Percentiles rank a stretch among this genome's conserved stretches.
Conservation (phyloP, 2,329 filamentous ascomycete genomes). For the Verticillium zaregamsianum region DNA sequence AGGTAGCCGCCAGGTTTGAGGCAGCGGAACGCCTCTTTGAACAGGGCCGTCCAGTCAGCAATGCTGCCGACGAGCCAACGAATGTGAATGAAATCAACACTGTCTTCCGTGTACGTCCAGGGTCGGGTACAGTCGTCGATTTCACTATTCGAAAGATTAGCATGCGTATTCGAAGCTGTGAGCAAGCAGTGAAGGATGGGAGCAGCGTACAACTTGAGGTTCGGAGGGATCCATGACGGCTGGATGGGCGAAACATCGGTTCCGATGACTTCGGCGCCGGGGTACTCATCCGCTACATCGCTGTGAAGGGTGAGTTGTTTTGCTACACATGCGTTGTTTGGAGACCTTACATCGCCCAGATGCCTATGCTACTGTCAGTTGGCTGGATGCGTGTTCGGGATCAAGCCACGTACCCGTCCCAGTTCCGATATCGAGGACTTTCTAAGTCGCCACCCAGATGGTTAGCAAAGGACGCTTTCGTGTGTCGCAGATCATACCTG, state of each 20-base stretch:
- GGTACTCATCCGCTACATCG: conserved; percentile 47
- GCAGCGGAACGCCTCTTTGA: conserved; percentile 16
- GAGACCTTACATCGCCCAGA: conserved; percentile 2
- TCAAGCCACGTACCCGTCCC: neutral
- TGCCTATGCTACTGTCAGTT: neutral
- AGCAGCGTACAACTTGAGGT: neutral
- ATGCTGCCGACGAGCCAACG: conserved; percentile 22
- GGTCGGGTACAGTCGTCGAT: conserved; percentile 30
- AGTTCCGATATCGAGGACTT: conserved; percentile 1
- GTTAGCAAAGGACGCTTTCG: neutral
- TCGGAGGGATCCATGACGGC: conserved; percentile 40
- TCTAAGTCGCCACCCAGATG: neutral
- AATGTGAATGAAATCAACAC: conserved; percentile 28
- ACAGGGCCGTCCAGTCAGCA: conserved; percentile 10
- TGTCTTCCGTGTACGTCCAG: conserved; percentile 31
- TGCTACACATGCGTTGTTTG: neutral
- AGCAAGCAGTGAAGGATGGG: conserved; percentile 11
- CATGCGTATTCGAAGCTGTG: conserved; percentile 19
- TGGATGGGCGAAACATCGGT: conserved; percentile 55
- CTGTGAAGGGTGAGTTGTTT: neutral
- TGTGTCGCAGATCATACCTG: neutral
- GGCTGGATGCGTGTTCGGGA: neutral
- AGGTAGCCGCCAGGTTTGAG: conserved; percentile 46
- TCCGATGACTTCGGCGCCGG: conserved; percentile 50
- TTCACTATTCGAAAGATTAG: conserved; percentile 30